Percentiles rank a stretch among this genome's conserved stretches.
Conservation (phyloP, 805 yeast genomes). For the Lipomyces chichibuensis region DNA sequence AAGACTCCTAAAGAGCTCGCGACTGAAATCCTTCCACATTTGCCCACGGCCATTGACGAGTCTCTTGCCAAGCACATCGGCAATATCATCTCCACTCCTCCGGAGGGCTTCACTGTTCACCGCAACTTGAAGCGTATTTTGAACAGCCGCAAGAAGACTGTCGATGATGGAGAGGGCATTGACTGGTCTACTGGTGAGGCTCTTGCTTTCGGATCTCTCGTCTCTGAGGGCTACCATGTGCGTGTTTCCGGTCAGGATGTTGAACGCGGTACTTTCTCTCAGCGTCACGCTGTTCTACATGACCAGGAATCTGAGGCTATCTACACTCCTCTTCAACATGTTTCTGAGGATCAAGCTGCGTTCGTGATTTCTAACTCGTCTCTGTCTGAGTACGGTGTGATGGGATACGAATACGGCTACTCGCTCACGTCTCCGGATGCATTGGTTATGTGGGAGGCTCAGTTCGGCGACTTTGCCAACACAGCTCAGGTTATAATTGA, state of each 20-base stretch:
- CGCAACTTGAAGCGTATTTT: constrained; percentile 94
- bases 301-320: constrained; percentile 87
- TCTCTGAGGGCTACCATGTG: constrained; percentile 91
- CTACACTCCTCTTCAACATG: constrained; percentile 81
- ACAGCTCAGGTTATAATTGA: constrained; percentile 98
- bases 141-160: constrained; percentile 80
- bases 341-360: constrained; percentile 79
- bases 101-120: constrained; percentile 85
- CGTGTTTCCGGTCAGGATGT: constrained; percentile 99
- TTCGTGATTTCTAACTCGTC: constrained; percentile 92
- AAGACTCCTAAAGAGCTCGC: constrained; percentile 97
- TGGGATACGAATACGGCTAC: constrained; percentile 99
- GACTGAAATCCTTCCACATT: constrained; percentile 91
- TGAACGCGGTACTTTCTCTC: constrained; percentile 99
- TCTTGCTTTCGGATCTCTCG: constrained; percentile 91
- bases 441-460: constrained; percentile 98
- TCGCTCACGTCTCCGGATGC: constrained; percentile 97
- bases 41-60: constrained; percentile 88
- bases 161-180: constrained; percentile 87
- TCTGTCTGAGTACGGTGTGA: constrained; percentile 96
- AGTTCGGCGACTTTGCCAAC: constrained; percentile 99
- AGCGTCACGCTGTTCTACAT: constrained; percentile 97
- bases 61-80: constrained; percentile 77
- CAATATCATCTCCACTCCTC: constrained; percentile 75
- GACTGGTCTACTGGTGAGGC: constrained; percentile 99